Evolutionary conservation across 2,329 filamentous ascomycete genomes (phyloP).

Genomic region (Fusarium oligoseptatum): DNA sequence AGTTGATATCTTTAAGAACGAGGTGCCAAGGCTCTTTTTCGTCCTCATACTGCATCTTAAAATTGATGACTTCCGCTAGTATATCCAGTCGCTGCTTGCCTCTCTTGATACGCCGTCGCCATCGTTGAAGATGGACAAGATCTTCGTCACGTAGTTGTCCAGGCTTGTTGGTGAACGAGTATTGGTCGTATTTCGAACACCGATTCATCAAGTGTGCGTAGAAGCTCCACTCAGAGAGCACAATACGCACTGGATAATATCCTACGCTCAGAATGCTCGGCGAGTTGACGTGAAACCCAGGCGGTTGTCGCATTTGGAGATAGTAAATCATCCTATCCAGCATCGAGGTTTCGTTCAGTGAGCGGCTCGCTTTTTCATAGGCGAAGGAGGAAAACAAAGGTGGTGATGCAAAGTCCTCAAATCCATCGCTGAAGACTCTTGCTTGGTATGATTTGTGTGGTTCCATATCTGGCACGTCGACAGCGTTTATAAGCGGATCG

Average conservation of each 20-base stretch:
- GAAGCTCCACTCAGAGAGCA: not conserved
- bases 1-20: rapidly evolving
- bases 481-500: not conserved
- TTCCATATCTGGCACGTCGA: not conserved
- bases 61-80: rapidly evolving
- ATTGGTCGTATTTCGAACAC: not conserved
- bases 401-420: not conserved
- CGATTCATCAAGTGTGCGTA: not conserved
- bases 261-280: not conserved
- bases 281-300: not conserved
- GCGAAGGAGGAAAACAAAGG: rapidly evolving
- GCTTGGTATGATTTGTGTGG: not conserved
- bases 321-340: not conserved
- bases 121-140: not conserved
- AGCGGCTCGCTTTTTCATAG: rapidly evolving
- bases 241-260: not conserved
- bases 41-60: rapidly evolving
- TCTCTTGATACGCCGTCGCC: not conserved
- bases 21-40: rapidly evolving
- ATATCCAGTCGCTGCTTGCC: rapidly evolving
- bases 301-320: not conserved
- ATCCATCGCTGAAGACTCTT: rapidly evolving
- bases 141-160: not conserved
- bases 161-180: not conserved
- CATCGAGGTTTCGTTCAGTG: rapidly evolving